phyloP scores from a whole-genome alignment of 352 stramenopile species.

The Globisporangium spiculum region DNA sequence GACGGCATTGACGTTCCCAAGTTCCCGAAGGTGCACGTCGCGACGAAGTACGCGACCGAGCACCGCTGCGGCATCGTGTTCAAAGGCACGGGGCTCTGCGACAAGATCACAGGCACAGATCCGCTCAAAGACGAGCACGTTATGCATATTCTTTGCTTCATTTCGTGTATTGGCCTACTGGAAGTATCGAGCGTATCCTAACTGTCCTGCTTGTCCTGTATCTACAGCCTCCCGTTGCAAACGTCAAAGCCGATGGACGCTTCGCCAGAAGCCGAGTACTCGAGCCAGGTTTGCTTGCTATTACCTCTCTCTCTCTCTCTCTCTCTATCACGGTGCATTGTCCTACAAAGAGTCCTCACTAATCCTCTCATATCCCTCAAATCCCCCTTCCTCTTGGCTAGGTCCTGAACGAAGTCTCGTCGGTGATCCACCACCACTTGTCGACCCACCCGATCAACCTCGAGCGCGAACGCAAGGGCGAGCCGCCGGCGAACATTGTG shows the following conservation, averaged over 20 bases:
- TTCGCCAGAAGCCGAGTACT: constrained; percentile 69
- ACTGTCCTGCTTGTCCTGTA: background rate
- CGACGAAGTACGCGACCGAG: constrained; percentile 86
- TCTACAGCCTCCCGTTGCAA: constrained; percentile 57
- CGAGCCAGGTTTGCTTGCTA: constrained; percentile 31
- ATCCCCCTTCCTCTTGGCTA: background rate
- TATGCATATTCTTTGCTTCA: background rate
- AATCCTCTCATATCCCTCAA: background rate
- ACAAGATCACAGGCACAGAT: constrained; percentile 85
- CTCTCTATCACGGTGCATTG: background rate
- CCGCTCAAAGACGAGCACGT: constrained; percentile 87
- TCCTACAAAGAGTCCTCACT: background rate
- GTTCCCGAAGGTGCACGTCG: constrained; percentile 65
- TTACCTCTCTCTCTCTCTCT: background rate
- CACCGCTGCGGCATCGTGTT: constrained; percentile 87
- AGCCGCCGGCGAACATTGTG: constrained; percentile 85
- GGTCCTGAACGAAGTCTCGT: constrained; percentile 75
- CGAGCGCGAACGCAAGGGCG: constrained; percentile 36
- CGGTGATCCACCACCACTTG: constrained; percentile 60
- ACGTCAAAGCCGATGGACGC: constrained; percentile 58
- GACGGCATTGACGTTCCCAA: constrained; percentile 52
- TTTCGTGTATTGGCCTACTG: background rate
- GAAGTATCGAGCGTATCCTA: background rate
- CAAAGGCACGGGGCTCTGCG: constrained; percentile 70
- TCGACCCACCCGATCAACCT: constrained; percentile 78